Evolutionary conservation across 495 filamentous ascomycete genomes (phyloP), one percentile per base, ranked within the genome.

Genomic region (Cairneyella variabilis): DNA sequence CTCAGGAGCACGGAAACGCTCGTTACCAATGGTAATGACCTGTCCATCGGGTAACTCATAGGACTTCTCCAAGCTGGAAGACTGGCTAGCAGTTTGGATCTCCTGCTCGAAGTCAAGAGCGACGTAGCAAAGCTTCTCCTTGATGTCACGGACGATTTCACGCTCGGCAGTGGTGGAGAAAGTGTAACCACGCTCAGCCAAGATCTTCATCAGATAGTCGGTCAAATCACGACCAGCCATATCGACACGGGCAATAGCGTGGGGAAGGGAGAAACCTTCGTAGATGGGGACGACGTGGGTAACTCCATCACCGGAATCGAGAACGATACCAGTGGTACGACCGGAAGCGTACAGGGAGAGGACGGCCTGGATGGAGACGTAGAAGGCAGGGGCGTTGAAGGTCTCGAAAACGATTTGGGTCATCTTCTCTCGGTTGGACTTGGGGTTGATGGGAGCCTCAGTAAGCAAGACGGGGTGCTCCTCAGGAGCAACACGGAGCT

Each of bases 371-470:
- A 97, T 97, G 67, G 93, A 97, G 79, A 96, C 93, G 82, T 97
- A 98, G 84, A 98, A 97, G 64, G 93, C 93, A 64, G 93, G 93
- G 66, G 95, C 95, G 80, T 98, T 98, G 86, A 97, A 98, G 65
- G 93, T 98, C 83, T 98, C 93, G 85, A 98, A 98, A 71, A 98
- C 95, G 64, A 98, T 97, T 79, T 98, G 95, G 57, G 93, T 97
- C 89, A 97, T 97, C 84, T 96, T 97, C 83, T 97, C 95, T 82
- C 95, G 88, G 81, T 98, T 98, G 78, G 90, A 95, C 84, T 97
- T 97, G 75, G 93, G 93, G 84, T 98, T 98, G 83, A 98, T 95
- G 59, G 93, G 95, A 66, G 93, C 93, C 79, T 98, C 93, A 68
- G 93, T 98, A 73, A 98, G 83, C 69, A 98, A 84, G 66, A 97